phyloP scores from a whole-genome alignment of 208 protist genomes.

The Phytomonas sp. region DNA sequence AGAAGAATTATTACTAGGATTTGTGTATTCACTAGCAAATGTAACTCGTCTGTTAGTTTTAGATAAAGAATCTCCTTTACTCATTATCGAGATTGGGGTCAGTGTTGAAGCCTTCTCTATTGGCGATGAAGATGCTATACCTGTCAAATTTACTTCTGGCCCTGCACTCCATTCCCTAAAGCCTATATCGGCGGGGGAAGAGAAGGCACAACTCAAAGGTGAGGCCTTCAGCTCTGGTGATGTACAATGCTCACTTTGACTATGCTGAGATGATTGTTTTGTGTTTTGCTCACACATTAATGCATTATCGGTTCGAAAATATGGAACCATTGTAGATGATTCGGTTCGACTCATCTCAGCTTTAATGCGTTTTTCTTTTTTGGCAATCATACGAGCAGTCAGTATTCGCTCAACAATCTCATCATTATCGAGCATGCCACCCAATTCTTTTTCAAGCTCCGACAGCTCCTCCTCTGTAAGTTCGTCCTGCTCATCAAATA shows the following conservation, averaged over 20 bases:
- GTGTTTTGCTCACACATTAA: background rate
- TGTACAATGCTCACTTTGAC: background rate
- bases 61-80: background rate
- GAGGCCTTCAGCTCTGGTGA: background rate
- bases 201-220: background rate
- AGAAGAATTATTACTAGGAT: background rate
- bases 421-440: constrained; percentile 58
- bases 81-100: background rate
- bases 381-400: constrained; percentile 70
- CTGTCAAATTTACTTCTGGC: background rate
- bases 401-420: constrained; percentile 68
- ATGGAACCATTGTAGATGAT: background rate
- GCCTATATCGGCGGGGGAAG: background rate
- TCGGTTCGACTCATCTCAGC: constrained; percentile 21
- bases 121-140: background rate
- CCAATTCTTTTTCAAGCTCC: constrained; percentile 60
- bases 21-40: background rate
- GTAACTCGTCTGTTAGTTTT: background rate
- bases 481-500: constrained; percentile 67
- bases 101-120: background rate
- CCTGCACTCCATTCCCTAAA: background rate
- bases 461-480: constrained; percentile 79
- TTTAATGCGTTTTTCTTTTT: constrained; percentile 66
- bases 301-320: background rate
- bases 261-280: background rate